A percentile compares a stretch with the other conserved stretches of the same genome.
Evolutionary conservation across 495 filamentous ascomycete genomes (phyloP).

Genomic region (Daldinia loculata): DNA sequence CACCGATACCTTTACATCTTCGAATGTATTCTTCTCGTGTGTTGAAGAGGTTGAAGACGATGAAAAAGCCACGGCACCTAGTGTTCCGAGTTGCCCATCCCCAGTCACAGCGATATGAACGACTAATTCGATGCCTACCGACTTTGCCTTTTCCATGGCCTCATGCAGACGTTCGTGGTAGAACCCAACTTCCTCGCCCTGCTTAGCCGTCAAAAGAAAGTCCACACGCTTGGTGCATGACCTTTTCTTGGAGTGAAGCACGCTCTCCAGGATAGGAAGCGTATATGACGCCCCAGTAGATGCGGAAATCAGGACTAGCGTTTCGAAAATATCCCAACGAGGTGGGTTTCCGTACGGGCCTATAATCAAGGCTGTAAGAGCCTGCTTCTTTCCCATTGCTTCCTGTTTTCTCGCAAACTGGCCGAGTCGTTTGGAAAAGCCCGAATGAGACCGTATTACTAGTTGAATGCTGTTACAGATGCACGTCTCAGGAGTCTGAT

Average conservation of each 20-base stretch:
- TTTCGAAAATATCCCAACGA: slow-evolving; percentile 66
- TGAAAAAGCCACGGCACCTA: slow-evolving; percentile 3
- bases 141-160: slow-evolving; percentile 62
- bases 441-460: slow-evolving; percentile 73
- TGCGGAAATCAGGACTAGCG: slow-evolving; percentile 65
- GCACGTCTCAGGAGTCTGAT: slow-evolving; percentile 54
- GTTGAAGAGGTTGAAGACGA: slow-evolving; percentile 20
- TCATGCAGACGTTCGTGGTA: slow-evolving; percentile 70
- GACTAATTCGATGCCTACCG: slow-evolving; percentile 55
- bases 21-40: slow-evolving; percentile 39
- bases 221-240: slow-evolving; percentile 70
- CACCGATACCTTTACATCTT: slow-evolving; percentile 40
- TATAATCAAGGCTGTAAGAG: slow-evolving; percentile 58
- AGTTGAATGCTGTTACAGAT: slow-evolving; percentile 73
- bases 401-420: slow-evolving; percentile 64
- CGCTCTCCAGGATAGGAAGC: slow-evolving; percentile 63
- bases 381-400: slow-evolving; percentile 45
- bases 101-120: slow-evolving; percentile 67
- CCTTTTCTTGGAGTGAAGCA: slow-evolving; percentile 53
- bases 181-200: slow-evolving; percentile 72
- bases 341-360: slow-evolving; percentile 68
- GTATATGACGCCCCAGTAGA: slow-evolving; percentile 67
- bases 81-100: slow-evolving; percentile 36
- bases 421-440: slow-evolving; percentile 74
- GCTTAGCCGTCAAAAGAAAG: slow-evolving; percentile 78